Evolutionary conservation across 2,329 filamentous ascomycete genomes (phyloP), one percentile per base, ranked within the genome.

Genomic region (Stachybotrys elegans): DNA sequence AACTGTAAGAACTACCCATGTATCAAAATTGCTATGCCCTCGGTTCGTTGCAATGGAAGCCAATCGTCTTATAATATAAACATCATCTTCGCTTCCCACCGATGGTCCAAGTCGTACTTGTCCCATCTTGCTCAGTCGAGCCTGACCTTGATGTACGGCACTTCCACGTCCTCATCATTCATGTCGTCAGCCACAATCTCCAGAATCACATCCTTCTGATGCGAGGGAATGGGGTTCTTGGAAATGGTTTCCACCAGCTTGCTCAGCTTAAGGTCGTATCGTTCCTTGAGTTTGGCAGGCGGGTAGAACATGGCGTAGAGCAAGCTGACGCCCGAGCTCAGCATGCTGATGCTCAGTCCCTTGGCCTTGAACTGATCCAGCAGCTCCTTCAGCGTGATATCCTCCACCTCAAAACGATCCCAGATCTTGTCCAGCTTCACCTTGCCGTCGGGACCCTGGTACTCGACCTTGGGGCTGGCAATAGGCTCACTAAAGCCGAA

Each of bases 401-500:
- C 82, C 14, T 86, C 78, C 27, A 95, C 76, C 72, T 97, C 91
- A 58, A 97, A 97, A 31, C 93, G 86, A 67, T 97, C 93, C 93
- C 93, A 98, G 43, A 98, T 85, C 75, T 94, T 94, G 73, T 98
- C 93, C 56, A 98, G 83, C 20, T 77, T 81, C 16, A 95, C 88
- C 55, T 86, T 85, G 59, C 86, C 87, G 34, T 87, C 70, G 42
- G 84, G 84, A 19, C 89, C 86, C 61, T 83, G 73, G 70, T 97
- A 98, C 57, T 81, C 88, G 51, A 92, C 88, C 78, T 96, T 97
- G 22, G 91, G 89, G 55, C 89, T 95, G 5, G 84, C 83, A 56
- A 98, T 94, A 3, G 93, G 93, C 70, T 98, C 93, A 59, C 89
- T 95, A 78, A 98, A 98, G 31, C 92, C 92, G 56, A 98, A 95